Evolutionary conservation across 768 basidiomycete species (phyloP), one percentile per base, ranked within the genome.

Genomic region (Mycena alexandri): DNA sequence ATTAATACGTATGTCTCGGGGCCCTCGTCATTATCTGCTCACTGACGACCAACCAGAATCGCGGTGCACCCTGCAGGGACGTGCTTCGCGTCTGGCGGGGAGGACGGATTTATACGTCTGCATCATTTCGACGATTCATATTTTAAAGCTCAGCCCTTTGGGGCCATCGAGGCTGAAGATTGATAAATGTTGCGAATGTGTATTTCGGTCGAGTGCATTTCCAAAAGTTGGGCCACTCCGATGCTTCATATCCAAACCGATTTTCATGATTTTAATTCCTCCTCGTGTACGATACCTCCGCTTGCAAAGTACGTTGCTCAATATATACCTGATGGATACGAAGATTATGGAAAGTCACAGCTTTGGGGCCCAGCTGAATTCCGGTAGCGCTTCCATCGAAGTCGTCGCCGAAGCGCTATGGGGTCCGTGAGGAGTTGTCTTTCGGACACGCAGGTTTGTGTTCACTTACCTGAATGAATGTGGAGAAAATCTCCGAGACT

Each of bases 41-140:
- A 33, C 71, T 57, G 59, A 50, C 62, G 12, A 57, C 67, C 69
- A 25, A 74, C 65, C 73, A 99, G 96, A 5, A 92, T 99, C 68
- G 96, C 96, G 36, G 90, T 96, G 2, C 95, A 98, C 74, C 97
- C 98, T 14, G 84, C 87, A 50, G 96, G 96, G 21, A 93, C 89
- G 38, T 86, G 85, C 46, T 99, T 96, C 77, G 94, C 97, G 16
- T 96, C 95, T 0, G 98, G 98, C 54, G 92, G 95, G 76, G 98
- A 99, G 81, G 98, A 99, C 75, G 97, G 96, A 50, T 98, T 93
- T 78, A 88, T 95, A 22, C 91, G 94, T 41, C 90, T 95, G 65
- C 93, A 95, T 77, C 92, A 94, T 79, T 98, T 92, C 75, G 97
- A 99, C 76, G 96, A 98, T 68, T 93, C 90, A 53, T 99, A 98